phyloP scores from a whole-genome alignment of 768 basidiomycete species.

The Cystobasidium ongulense region DNA sequence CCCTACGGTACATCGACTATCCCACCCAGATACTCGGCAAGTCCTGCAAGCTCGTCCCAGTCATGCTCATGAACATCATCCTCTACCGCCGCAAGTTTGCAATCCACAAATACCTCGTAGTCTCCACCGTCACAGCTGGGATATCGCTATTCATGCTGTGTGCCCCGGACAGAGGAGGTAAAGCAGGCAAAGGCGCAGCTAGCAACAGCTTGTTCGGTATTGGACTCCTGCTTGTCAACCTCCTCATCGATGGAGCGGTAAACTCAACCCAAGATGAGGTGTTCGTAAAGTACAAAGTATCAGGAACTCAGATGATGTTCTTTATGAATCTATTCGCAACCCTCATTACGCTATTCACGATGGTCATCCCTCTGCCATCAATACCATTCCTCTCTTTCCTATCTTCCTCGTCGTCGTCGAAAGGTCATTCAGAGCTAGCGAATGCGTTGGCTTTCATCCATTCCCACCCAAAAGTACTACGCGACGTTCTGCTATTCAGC shows the following conservation, averaged over 20 bases:
- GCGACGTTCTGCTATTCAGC: conserved; percentile 73
- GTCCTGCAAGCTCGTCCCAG: conserved; percentile 97
- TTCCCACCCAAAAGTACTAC: conserved; percentile 64
- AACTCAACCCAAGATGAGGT: conserved; percentile 98
- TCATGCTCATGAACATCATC: conserved; percentile 93
- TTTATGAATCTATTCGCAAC: conserved; percentile 89
- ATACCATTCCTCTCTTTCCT: conserved; percentile 61
- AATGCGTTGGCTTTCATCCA: conserved; percentile 65
- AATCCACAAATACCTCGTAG: conserved; percentile 89
- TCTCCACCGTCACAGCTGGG: conserved; percentile 77
- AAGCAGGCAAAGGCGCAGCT: conserved; percentile 49
- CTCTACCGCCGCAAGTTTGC: conserved; percentile 89
- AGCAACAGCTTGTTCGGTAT: conserved; percentile 60
- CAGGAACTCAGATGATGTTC: conserved; percentile 99
- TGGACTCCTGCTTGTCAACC: conserved; percentile 69
- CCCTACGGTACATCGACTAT: conserved; percentile 90
- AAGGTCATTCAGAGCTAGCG: conserved; percentile 56
- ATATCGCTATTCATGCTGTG: conserved; percentile 75
- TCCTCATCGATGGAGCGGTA: conserved; percentile 80
- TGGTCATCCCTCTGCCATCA: conserved; percentile 49
- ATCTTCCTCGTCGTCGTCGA: conserved; percentile 10
- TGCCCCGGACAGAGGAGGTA: conserved; percentile 35
- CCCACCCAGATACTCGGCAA: conserved; percentile 98
- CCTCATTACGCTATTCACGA: conserved; percentile 60
- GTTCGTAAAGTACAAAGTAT: conserved; percentile 63